Conservation (phyloP, 176 grass and related monocot species). For the Paspalum vaginatum region DNA sequence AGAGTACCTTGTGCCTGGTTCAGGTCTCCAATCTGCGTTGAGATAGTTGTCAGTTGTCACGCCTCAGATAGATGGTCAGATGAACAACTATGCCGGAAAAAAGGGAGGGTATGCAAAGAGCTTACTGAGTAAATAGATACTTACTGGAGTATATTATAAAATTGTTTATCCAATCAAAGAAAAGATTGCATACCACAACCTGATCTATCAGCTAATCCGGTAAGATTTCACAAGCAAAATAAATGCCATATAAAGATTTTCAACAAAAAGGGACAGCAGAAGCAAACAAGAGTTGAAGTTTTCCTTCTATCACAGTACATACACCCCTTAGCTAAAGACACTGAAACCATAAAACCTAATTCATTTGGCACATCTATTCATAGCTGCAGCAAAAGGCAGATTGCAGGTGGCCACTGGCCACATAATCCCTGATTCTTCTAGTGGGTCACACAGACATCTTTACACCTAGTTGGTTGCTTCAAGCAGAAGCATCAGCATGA, state of each 20-base stretch:
- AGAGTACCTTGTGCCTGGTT: background rate
- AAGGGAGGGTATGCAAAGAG: background rate
- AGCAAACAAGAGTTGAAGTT: background rate
- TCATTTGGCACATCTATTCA: slow-evolving; percentile 5
- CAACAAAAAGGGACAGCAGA: background rate
- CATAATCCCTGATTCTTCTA: slow-evolving; percentile 18
- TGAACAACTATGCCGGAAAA: background rate
- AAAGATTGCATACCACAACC: background rate
- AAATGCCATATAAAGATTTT: background rate
- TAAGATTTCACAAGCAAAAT: background rate
- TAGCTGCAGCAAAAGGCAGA: background rate
- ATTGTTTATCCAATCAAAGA: background rate
- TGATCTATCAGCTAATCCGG: background rate
- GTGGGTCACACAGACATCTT: background rate
- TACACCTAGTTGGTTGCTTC: background rate
- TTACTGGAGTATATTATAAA: background rate
- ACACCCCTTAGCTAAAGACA: slow-evolving; percentile 2
- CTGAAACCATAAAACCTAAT: background rate
- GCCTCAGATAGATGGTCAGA: background rate
- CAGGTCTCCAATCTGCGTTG: background rate
- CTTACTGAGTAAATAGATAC: background rate
- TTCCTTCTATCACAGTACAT: background rate
- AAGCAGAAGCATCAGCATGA: background rate
- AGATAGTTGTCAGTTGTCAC: background rate
- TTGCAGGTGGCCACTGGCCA: slow-evolving; percentile 1